Conservation (phyloP, 192 early-diverging fungal genomes). For the Glomus cerebriforme region DNA sequence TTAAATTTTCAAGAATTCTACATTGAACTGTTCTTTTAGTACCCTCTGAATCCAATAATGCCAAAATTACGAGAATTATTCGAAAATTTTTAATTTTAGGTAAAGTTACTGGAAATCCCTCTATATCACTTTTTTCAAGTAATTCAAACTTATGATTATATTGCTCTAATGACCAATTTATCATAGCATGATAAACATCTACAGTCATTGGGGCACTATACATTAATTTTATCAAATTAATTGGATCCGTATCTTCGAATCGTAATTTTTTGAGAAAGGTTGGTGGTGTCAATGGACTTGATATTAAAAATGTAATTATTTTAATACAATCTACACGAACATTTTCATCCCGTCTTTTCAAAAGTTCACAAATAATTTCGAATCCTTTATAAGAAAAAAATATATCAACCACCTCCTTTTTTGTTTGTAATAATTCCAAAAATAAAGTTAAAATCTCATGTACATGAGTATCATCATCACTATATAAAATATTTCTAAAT, state of each 20-base stretch:
- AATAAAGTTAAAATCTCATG: constrained; percentile 17
- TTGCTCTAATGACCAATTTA: constrained; percentile 21
- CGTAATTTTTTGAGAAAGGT: constrained; percentile 28
- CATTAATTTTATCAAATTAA: constrained; percentile 26
- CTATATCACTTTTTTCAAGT: background rate
- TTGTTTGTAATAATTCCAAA: constrained; percentile 14
- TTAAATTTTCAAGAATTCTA: constrained; percentile 26
- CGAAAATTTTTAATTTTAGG: constrained; percentile 22
- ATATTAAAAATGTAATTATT: constrained; percentile 22
- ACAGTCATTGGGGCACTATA: constrained; percentile 9
- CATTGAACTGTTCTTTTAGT: constrained; percentile 18
- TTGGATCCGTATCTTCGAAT: constrained; percentile 18
- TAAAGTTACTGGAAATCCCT: background rate
- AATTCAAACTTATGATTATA: background rate
- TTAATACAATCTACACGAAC: constrained; percentile 26
- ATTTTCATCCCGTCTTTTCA: constrained; percentile 30
- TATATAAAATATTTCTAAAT: constrained; percentile 22
- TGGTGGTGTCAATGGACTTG: background rate
- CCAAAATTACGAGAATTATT: constrained; percentile 14
- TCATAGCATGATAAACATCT: constrained; percentile 15
- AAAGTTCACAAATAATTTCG: constrained; percentile 28
- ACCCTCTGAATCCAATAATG: constrained; percentile 24
- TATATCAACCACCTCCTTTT: constrained; percentile 21
- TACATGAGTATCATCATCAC: constrained; percentile 26
- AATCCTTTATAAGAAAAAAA: constrained; percentile 26